phyloP scores from a whole-genome alignment of 192 early-diverging fungal species.

The Linnemannia hyalina region DNA sequence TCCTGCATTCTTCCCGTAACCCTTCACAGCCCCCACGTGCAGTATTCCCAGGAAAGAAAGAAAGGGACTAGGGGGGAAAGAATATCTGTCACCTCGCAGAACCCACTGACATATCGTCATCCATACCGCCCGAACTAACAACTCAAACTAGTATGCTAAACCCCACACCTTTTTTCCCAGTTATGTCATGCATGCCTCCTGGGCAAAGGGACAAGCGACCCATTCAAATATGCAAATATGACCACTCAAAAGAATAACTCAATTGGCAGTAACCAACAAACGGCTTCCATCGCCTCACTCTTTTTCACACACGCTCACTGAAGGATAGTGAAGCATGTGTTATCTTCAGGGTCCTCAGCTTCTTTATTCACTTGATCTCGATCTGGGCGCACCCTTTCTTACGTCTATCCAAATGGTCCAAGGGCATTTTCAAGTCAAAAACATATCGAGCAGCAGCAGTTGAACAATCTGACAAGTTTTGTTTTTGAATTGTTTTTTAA shows the following conservation, averaged over 20 bases:
- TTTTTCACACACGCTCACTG: too few relatives aligned
- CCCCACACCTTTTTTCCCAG: not conserved
- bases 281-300: too few relatives aligned
- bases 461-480: not conserved
- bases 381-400: too few relatives aligned
- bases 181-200: not conserved
- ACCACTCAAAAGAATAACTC: not conserved
- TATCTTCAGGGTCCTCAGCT: too few relatives aligned
- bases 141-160: too few relatives aligned
- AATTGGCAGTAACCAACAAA: not conserved
- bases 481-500: conserved; percentile 11
- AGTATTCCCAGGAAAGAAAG: conserved; percentile 6
- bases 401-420: too few relatives aligned
- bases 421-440: too few relatives aligned
- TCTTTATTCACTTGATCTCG: too few relatives aligned
- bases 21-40: not conserved
- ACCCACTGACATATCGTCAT: too few relatives aligned
- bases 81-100: not conserved
- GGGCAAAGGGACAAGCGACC: not conserved
- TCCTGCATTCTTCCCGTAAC: not conserved
- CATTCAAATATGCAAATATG: not conserved
- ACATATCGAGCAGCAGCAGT: not conserved
- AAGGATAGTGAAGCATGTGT: too few relatives aligned
- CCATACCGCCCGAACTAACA: too few relatives aligned
- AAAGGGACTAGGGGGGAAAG: not conserved